phyloP scores from a whole-genome alignment of 2,329 filamentous ascomycete genomes.

The Acephala macrosclerotiorum region DNA sequence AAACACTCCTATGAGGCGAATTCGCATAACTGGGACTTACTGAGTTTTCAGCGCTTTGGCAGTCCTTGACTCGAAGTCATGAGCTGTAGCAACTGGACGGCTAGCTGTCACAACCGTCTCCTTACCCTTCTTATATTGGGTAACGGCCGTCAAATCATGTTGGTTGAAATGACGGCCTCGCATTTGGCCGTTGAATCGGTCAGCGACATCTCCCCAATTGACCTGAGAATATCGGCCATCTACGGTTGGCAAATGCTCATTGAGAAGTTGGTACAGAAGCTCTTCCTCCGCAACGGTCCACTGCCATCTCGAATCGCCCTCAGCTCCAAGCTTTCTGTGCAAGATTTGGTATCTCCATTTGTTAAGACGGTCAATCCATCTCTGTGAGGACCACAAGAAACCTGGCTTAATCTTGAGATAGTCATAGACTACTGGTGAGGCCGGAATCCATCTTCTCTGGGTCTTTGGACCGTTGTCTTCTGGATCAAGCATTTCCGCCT shows the following conservation, averaged over 20 bases:
- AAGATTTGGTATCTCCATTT: neutral
- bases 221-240: neutral
- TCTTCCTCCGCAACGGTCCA: neutral
- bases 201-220: neutral
- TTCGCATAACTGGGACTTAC: neutral
- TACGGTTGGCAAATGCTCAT: neutral
- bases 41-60: neutral
- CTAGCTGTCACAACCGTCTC: neutral
- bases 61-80: neutral
- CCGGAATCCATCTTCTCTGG: neutral
- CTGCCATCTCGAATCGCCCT: neutral
- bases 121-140: neutral
- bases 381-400: neutral
- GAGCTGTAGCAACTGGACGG: neutral
- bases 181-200: neutral
- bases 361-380: neutral
- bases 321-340: neutral
- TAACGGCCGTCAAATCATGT: neutral
- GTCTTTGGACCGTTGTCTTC: neutral
- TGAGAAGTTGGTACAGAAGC: neutral
- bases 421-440: neutral
- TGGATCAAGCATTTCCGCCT: neutral
- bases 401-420: neutral
- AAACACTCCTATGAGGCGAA: neutral
- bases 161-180: neutral